These are phyloP conservation scores for Hypoxylon lenormandii DNA, from an alignment of 495 filamentous ascomycete species.

Conservation along the genomic window DNA sequence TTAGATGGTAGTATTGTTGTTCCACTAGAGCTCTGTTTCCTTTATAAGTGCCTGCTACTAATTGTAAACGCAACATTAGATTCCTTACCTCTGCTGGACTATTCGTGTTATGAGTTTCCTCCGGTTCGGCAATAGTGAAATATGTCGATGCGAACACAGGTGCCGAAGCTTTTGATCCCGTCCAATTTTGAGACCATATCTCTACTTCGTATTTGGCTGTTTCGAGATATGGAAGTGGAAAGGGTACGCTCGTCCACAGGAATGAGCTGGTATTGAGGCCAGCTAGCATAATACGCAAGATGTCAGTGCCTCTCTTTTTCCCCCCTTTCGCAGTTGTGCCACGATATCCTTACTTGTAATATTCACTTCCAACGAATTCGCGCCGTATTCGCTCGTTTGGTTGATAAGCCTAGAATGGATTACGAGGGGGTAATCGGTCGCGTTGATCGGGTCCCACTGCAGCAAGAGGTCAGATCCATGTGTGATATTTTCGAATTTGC, in stretches of 20 bases:
- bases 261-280: constrained; percentile 49
- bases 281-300: constrained; percentile 43
- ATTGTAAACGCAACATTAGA: background rate
- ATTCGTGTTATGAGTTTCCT: background rate
- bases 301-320: background rate
- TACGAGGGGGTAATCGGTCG: constrained; percentile 47
- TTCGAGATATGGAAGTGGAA: constrained; percentile 53
- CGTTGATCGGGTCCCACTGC: constrained; percentile 48
- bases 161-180: constrained; percentile 10
- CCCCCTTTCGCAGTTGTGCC: background rate
- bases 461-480: constrained; percentile 43
- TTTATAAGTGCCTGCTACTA: constrained; percentile 9
- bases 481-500: constrained; percentile 45
- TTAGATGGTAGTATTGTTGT: constrained; percentile 35
- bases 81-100: constrained; percentile 16
- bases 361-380: constrained; percentile 50
- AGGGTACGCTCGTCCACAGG: constrained; percentile 54
- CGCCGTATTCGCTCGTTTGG: constrained; percentile 47
- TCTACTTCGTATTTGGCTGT: constrained; percentile 57
- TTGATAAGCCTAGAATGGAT: constrained; percentile 54
- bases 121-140: constrained; percentile 32
- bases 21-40: constrained; percentile 25
- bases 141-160: constrained; percentile 32
- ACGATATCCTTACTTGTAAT: constrained; percentile 50
- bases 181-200: constrained; percentile 40